A percentile compares a stretch with the other conserved stretches of the same genome.
Evolutionary conservation across 1,284 basidiomycete genomes (phyloP).

Genomic region (Singerocomus inundabilis): DNA sequence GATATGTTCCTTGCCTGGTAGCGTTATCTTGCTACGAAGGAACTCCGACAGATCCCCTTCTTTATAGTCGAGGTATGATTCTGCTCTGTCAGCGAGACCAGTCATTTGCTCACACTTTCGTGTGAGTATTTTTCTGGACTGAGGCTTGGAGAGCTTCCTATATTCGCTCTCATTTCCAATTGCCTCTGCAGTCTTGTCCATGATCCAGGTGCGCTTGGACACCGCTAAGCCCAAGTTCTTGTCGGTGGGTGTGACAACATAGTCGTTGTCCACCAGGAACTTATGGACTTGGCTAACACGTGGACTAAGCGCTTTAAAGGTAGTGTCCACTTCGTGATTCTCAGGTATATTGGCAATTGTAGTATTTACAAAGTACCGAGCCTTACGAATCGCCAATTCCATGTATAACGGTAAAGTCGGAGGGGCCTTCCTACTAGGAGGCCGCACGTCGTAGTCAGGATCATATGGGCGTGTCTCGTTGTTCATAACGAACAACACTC

Average conservation of each 20-base stretch:
- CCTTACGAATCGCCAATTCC: background rate
- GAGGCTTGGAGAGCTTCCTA: background rate
- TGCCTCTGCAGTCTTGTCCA: background rate
- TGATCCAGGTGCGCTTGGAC: slow-evolving; percentile 5
- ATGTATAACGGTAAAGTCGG: background rate
- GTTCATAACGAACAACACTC: too few species aligned
- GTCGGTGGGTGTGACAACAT: slow-evolving; percentile 1
- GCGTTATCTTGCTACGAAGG: too few species aligned
- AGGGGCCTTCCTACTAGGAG: background rate
- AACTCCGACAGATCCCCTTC: too few species aligned
- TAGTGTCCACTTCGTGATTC: background rate
- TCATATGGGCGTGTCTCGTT: background rate
- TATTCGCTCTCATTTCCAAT: background rate
- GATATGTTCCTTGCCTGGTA: too few species aligned
- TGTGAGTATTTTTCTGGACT: background rate
- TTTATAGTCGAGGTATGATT: background rate
- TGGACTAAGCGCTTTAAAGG: background rate
- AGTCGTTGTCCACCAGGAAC: background rate
- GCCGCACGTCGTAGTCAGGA: background rate
- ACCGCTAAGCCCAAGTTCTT: slow-evolving; percentile 12
- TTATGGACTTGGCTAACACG: rapidly evolving
- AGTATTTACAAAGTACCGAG: too few species aligned
- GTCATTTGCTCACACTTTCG: background rate
- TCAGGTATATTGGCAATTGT: too few species aligned
- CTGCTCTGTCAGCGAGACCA: too few species aligned